These are phyloP conservation scores for Cryphonectria nitschkei DNA, from an alignment of 2,329 filamentous ascomycete genomes.

Conservation along the genomic window DNA sequence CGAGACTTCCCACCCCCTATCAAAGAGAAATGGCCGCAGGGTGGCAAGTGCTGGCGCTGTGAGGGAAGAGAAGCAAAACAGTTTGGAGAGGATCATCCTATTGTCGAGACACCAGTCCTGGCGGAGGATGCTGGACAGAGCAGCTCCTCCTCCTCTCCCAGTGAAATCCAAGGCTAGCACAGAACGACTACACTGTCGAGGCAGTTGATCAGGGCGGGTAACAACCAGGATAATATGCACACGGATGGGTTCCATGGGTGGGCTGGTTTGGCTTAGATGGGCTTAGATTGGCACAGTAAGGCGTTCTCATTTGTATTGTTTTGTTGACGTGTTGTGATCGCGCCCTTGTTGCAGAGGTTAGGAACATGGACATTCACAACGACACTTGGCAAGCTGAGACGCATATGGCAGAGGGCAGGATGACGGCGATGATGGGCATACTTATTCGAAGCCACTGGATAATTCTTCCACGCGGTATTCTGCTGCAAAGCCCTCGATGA, in stretches of 20 bases:
- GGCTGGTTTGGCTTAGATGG: background rate
- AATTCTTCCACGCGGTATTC: background rate
- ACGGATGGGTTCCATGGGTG: background rate
- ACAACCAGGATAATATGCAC: background rate
- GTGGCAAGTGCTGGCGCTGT: constrained; percentile 11
- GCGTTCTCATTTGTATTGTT: background rate
- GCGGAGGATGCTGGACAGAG: background rate
- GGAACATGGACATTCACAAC: background rate
- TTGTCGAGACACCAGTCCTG: background rate
- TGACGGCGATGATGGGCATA: background rate
- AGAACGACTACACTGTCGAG: background rate
- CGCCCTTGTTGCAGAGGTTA: background rate
- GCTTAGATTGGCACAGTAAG: background rate
- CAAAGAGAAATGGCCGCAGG: background rate
- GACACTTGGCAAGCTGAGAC: background rate
- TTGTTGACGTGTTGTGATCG: background rate
- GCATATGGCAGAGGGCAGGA: background rate
- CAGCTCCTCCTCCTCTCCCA: background rate
- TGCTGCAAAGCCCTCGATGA: background rate
- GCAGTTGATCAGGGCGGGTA: no score
- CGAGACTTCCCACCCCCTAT: background rate
- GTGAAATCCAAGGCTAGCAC: background rate
- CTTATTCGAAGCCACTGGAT: background rate
- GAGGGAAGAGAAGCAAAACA: background rate
- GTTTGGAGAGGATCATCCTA: background rate